These are phyloP conservation scores for Globisporangium abappressorium DNA, from an alignment of 352 stramenopile species.

Conservation along the genomic window DNA sequence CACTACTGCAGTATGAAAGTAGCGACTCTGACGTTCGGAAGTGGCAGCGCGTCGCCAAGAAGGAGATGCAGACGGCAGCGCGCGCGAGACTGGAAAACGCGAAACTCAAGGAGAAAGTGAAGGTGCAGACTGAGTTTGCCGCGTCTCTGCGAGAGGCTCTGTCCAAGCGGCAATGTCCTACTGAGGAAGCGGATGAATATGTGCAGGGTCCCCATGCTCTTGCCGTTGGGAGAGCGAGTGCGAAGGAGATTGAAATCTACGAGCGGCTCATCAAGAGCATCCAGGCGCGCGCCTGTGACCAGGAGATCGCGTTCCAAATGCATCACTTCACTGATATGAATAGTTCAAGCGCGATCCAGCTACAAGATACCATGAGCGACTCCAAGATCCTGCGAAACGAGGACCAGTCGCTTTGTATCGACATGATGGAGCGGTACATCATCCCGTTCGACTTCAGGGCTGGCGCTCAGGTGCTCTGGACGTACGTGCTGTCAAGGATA, in stretches of 20 bases:
- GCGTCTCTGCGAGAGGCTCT: constrained; percentile 39
- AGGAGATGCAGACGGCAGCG: constrained; percentile 30
- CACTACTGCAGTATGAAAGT: neutral
- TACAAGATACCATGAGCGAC: constrained; percentile 11
- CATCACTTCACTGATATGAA: constrained; percentile 23
- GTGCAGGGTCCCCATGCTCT: neutral
- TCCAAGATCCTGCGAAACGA: constrained; percentile 35
- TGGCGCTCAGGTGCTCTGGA: constrained; percentile 34
- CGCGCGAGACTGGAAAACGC: constrained; percentile 42
- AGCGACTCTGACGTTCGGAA: neutral
- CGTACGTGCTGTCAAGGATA: constrained; percentile 24
- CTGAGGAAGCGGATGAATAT: constrained; percentile 19
- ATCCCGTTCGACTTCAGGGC: constrained; percentile 14
- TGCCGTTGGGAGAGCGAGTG: neutral
- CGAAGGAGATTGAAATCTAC: constrained; percentile 26
- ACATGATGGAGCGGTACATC: constrained; percentile 20
- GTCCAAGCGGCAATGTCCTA: constrained; percentile 22
- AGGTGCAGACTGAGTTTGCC: constrained; percentile 36
- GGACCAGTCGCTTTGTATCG: constrained; percentile 36
- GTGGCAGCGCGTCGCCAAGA: constrained; percentile 38
- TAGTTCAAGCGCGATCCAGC: constrained; percentile 5
- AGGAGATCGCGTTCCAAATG: constrained; percentile 17
- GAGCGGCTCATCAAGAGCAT: constrained; percentile 23
- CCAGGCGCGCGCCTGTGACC: constrained; percentile 17
- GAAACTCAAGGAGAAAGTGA: constrained; percentile 39